Conservation (phyloP, 2,329 filamentous ascomycete species). For the Botrytis galanthina region DNA sequence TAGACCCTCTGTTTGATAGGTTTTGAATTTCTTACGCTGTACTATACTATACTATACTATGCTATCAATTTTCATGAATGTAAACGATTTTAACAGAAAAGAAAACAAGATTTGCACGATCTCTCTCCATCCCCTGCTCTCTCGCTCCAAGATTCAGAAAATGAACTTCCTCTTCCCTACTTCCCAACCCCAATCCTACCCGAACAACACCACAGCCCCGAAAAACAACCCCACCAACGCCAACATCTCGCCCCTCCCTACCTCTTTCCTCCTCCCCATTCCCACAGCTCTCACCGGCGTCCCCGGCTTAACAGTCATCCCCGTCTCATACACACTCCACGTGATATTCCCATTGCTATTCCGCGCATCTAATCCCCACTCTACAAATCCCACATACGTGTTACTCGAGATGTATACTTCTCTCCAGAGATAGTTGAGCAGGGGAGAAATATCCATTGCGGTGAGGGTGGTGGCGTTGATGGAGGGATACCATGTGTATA, state of each 20-base stretch:
- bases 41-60: too few species aligned
- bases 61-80: too few species aligned
- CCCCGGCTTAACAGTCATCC: neutral
- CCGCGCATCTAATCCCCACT: slow-evolving; percentile 7
- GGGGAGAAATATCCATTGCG: neutral
- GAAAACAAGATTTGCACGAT: neutral
- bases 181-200: neutral
- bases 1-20: too few species aligned
- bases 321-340: neutral
- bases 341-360: neutral
- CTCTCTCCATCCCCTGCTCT: neutral
- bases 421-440: slow-evolving; percentile 10
- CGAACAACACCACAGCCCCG: neutral
- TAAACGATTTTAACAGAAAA: neutral
- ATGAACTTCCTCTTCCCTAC: too few species aligned
- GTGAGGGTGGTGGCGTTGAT: neutral
- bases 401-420: neutral
- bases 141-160: neutral
- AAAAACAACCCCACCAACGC: neutral
- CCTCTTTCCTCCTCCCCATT: neutral
- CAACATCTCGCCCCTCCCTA: neutral
- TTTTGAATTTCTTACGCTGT: too few species aligned
- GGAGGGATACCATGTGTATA: slow-evolving; percentile 12
- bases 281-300: neutral
- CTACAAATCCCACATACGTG: slow-evolving; percentile 1